A percentile compares a stretch with the other conserved stretches of the same genome.
Evolutionary conservation across 345 rosid species (phyloP).

Genomic region (Ricinus communis): DNA sequence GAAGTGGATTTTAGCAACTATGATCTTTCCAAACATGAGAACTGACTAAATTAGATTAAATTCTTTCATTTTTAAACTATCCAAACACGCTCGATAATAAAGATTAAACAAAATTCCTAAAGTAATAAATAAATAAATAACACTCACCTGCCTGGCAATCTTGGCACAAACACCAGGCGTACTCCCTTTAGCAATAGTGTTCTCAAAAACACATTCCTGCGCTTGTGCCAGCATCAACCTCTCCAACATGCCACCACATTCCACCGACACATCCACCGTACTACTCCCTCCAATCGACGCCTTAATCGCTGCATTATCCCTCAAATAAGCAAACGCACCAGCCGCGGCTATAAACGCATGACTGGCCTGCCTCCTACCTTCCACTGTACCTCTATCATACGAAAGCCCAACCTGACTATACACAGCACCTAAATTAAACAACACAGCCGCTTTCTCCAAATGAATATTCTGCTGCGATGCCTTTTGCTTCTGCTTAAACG

Average conservation of each 20-base stretch:
- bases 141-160: constrained; percentile 84
- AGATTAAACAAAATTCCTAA: too few relatives aligned
- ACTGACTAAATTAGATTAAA: too few relatives aligned
- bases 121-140: neutral
- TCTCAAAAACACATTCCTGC: constrained; percentile 96
- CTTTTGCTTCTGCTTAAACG: constrained; percentile 83
- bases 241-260: constrained; percentile 93
- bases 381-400: constrained; percentile 71
- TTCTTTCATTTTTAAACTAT: neutral
- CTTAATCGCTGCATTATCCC: constrained; percentile 74
- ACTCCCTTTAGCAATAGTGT: constrained; percentile 92
- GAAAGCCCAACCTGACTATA: constrained; percentile 88
- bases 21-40: too few relatives aligned
- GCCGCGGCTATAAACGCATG: constrained; percentile 90
- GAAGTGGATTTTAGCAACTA: too few relatives aligned
- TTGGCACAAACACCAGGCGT: constrained; percentile 95
- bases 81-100: neutral
- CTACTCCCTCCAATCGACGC: constrained; percentile 71
- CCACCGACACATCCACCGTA: constrained; percentile 80
- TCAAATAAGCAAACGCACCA: constrained; percentile 70
- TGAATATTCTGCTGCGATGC: constrained; percentile 89
- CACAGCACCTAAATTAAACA: constrained; percentile 81
- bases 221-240: constrained; percentile 94
- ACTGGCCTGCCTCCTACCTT: constrained; percentile 82
- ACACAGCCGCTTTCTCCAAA: constrained; percentile 86